phyloP scores from a whole-genome alignment of 1,139 yeast genomes.

The Candida albicans region DNA sequence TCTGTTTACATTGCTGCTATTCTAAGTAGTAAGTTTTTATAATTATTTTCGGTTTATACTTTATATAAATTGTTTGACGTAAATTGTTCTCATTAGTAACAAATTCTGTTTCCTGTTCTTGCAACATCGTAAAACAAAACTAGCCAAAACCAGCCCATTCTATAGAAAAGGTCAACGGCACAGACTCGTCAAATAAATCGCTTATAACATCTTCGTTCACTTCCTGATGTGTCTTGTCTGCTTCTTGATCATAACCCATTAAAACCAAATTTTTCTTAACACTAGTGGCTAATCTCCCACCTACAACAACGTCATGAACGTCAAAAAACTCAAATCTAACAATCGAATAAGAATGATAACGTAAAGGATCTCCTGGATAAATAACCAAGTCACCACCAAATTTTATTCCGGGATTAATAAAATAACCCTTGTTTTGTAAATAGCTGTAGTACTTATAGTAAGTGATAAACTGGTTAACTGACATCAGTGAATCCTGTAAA shows the following conservation, averaged over 20 bases:
- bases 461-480: constrained; percentile 7
- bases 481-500: constrained; percentile 2
- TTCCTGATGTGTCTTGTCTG: constrained; percentile 25
- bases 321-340: constrained; percentile 52
- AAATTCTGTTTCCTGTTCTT: too few relatives aligned
- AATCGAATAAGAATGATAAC: constrained; percentile 67
- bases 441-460: constrained; percentile 27
- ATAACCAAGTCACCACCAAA: constrained; percentile 90
- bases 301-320: constrained; percentile 63
- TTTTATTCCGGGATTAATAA: constrained; percentile 77
- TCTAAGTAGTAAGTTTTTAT: background rate
- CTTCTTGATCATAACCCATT: constrained; percentile 24
- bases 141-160: constrained; percentile 86
- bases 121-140: background rate
- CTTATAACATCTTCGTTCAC: constrained; percentile 11
- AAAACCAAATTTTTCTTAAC: constrained; percentile 86
- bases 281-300: constrained; percentile 89
- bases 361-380: constrained; percentile 92
- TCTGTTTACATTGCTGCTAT: too few relatives aligned
- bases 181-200: constrained; percentile 13
- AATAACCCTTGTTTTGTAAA: constrained; percentile 51
- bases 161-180: constrained; percentile 51
- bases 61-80: background rate
- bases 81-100: background rate
- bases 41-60: background rate